Conservation (phyloP, 1,284 basidiomycete species). For the Cystobasidium pallidum region DNA sequence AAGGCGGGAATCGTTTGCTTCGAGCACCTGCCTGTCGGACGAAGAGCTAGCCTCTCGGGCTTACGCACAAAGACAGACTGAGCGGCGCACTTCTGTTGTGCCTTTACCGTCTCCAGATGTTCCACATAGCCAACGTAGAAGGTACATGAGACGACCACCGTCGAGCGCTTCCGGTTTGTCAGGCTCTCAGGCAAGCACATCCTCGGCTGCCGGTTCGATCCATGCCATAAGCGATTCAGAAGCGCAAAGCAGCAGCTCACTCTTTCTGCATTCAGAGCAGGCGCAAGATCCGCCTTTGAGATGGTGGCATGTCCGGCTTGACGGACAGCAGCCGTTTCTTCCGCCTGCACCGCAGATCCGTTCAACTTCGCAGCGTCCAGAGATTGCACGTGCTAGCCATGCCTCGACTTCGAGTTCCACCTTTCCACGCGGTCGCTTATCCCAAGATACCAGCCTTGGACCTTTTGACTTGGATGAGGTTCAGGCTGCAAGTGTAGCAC, state of each 20-base stretch:
- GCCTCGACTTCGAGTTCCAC: neutral
- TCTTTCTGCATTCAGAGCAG: neutral
- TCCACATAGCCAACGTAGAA: constrained; percentile 23
- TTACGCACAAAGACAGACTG: neutral
- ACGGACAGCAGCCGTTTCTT: neutral
- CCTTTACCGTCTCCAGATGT: constrained; percentile 7
- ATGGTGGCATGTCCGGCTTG: constrained; percentile 1
- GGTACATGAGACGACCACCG: neutral
- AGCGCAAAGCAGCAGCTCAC: neutral
- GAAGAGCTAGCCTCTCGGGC: constrained; percentile 4
- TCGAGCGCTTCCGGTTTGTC: neutral
- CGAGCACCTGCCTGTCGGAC: neutral
- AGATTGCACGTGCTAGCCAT: neutral
- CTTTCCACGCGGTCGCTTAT: constrained; percentile 1
- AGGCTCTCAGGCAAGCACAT: constrained; percentile 10
- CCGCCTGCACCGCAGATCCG: neutral
- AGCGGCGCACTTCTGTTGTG: constrained; percentile 7
- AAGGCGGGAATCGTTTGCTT: neutral
- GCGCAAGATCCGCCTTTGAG: neutral
- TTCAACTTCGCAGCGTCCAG: neutral
- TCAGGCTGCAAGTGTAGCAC: neutral
- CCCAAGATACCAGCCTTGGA: constrained; percentile 19
- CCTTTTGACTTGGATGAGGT: constrained; percentile 19
- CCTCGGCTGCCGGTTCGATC: constrained; percentile 5
- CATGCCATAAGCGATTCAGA: constrained; percentile 10